phyloP scores from a whole-genome alignment of 176 grass and related monocot genomes.

The Chrysopogon serrulatus region DNA sequence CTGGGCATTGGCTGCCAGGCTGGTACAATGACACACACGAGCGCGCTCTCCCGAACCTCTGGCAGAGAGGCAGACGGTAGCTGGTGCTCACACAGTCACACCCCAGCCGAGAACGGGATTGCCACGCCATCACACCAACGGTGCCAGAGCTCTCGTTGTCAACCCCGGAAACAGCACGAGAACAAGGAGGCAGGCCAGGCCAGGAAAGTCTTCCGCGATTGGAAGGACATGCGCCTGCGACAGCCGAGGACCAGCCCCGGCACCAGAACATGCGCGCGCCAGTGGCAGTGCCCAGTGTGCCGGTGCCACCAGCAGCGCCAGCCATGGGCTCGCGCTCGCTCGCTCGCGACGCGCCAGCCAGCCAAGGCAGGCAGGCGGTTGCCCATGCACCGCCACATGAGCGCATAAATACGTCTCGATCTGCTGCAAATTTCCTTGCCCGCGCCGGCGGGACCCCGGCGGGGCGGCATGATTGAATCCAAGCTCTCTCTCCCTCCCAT shows the following conservation, averaged over 20 bases:
- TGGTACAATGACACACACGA: no score
- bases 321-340: neutral
- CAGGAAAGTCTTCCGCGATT: neutral
- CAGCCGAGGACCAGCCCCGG: neutral
- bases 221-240: neutral
- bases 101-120: no score
- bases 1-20: no score
- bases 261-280: constrained; percentile 2
- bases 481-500: neutral
- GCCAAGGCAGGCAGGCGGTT: neutral
- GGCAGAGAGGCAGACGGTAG: no score
- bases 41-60: no score
- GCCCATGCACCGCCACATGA: constrained; percentile 20
- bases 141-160: no score
- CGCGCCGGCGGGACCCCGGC: neutral
- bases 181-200: neutral
- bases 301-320: neutral
- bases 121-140: no score
- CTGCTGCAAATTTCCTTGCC: neutral
- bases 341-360: neutral
- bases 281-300: neutral
- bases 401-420: constrained; percentile 27
- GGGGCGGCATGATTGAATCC: neutral
- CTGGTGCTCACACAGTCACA: no score
- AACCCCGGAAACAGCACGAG: neutral